Conservation (phyloP, 1,284 basidiomycete species). For the Trichosporon inkin region DNA sequence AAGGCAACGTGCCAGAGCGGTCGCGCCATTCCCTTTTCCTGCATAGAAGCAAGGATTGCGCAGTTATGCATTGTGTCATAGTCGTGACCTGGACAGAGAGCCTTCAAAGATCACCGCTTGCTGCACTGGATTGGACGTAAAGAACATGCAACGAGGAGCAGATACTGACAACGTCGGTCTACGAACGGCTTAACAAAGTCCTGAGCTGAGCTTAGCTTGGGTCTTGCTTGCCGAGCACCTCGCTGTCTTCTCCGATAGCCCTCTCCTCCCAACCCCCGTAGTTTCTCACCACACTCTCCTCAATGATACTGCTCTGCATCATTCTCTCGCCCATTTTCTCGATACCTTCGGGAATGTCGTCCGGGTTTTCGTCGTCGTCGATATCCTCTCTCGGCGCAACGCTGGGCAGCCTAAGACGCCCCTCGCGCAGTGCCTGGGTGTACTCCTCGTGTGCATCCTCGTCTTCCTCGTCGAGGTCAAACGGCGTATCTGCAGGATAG, state of each 20-base stretch:
- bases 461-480: slow-evolving; percentile 46
- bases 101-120: no score
- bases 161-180: no score
- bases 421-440: slow-evolving; percentile 36
- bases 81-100: neutral
- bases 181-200: neutral
- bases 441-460: slow-evolving; percentile 47
- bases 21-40: neutral
- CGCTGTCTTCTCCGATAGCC: slow-evolving; percentile 41
- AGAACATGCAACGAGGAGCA: no score
- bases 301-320: slow-evolving; percentile 41
- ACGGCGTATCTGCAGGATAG: slow-evolving; percentile 41
- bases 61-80: slow-evolving; percentile 11
- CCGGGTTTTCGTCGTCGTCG: slow-evolving; percentile 43
- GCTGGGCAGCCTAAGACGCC: slow-evolving; percentile 38
- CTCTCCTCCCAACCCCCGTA: slow-evolving; percentile 45
- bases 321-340: slow-evolving; percentile 39
- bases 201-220: slow-evolving; percentile 20
- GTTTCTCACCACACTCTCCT: slow-evolving; percentile 39
- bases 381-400: slow-evolving; percentile 36
- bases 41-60: neutral
- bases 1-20: slow-evolving; percentile 5
- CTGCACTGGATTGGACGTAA: no score
- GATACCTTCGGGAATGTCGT: slow-evolving; percentile 46
- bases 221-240: slow-evolving; percentile 44